Base-by-base conservation (phyloP, 192 early-diverging fungal species). In the Coemansia sp. region DNA sequence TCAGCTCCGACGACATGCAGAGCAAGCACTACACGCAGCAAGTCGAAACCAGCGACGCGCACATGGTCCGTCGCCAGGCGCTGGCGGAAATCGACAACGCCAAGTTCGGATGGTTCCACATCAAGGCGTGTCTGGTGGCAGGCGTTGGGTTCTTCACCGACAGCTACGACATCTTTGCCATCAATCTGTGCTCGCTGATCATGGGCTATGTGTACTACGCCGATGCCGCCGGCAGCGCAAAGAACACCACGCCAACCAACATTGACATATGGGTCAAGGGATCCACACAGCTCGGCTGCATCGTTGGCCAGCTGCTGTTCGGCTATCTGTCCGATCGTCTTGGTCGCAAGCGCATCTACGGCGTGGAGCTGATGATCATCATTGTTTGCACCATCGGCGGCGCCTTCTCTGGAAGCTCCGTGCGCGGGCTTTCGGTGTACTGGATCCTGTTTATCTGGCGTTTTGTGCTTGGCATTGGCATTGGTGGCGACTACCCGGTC, bases 401-500 rank as follows among this genome's bases (percentile, higher is more conserved):
- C 32, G 84, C 92, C 37, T 81, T 95, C 57, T 74, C 90, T 62
- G 85, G 87, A 58, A 74, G 70, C 60, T 78, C 90, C 45, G 87
- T 81, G 13, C 86, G 87, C 65, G 89, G 90, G 11, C 84, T 87
- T 46, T 83, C 84, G 52, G 71, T 92, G 41, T 81, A 88, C 41
- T 82, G 85, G 76, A 81, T 93, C 59, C 74, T 97, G 49, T 87
- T 85, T 61, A 79, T 94, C 63, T 95, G 93, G 93, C 89, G 95
- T 66, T 87, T 97, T 58, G 68, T 95, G 69, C 89, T 95, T 59
- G 95, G 95, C 67, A 83, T 97, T 62, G 95, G 95, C 73, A 89
- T 95, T 67, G 95, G 95, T 68, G 95, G 95, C 69, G 94, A 97
- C 80, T 97, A 97, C 75, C 95, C 95, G 8, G 85, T 95, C 62